Evolutionary conservation across 2,329 filamentous ascomycete species (phyloP), one percentile per base, ranked within the genome.

Genomic region (Aspergillus sergii): DNA sequence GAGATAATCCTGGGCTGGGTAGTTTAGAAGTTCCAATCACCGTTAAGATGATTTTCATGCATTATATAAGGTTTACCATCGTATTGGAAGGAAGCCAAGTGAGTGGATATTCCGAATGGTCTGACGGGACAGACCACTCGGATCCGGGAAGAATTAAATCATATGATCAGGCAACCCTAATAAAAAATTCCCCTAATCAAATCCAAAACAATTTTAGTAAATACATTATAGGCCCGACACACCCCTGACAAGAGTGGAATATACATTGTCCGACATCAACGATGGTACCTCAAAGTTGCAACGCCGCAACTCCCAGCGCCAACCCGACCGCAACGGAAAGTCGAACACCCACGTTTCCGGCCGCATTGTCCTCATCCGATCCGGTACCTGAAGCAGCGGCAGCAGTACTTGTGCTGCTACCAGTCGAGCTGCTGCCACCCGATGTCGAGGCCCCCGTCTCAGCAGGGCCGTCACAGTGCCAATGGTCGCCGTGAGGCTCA

Each of bases 101-200:
- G 43, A 57, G 60, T 45, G 57, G 45, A 28, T 39, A 65, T 65
- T 16, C 68, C 64, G 68, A 58, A 61, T 70, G 67, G 65, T 62
- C 64, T 69, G 68, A 68, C 59, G 50, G 28, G 63, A 63, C 67
- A 69, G 56, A 66, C 67, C 67, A 69, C 67, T 63, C 67, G 67
- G 67, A 68, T 66, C 57, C 46, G 58, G 11, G 46, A 53, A 57
- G 45, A 57, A 32, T 32, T 10, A 10, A 32, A 63, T 60, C 57
- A 54, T 58, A 54, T 60, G 64, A 65, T 60, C 55, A 39, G 64
- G 55, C 56, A 41, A 39, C 60, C 56, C 50, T 58, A 62, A 57
- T 58, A 6, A 41, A 58, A 34, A 34, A 34, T 51, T 36, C 26
- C 32, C n/a, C n/a, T 26, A 55, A 23, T 41, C 34, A 55, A 36